phyloP scores from a whole-genome alignment of 202 grass and related monocot species.

The Alloteropsis angusta region DNA sequence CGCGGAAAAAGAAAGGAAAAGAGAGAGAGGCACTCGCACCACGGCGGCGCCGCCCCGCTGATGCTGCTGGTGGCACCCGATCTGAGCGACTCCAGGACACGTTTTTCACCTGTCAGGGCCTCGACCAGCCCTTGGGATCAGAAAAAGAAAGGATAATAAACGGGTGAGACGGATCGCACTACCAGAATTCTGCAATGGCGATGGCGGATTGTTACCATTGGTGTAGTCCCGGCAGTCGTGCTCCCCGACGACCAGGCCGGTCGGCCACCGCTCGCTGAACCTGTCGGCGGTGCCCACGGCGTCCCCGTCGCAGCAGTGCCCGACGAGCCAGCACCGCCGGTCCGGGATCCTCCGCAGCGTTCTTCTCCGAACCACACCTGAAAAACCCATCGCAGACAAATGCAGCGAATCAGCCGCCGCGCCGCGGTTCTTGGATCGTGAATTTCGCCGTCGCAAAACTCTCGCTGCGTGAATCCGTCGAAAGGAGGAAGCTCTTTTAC shows the following conservation, averaged over 20 bases:
- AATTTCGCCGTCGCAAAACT: neutral
- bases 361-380: slow-evolving; percentile 65
- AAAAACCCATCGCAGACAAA: neutral
- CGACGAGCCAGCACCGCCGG: slow-evolving; percentile 68
- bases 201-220: slow-evolving; percentile 25
- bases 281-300: slow-evolving; percentile 35
- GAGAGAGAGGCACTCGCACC: neutral
- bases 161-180: neutral
- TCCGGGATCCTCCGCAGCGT: slow-evolving; percentile 42
- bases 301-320: slow-evolving; percentile 33
- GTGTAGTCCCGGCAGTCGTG: slow-evolving; percentile 80
- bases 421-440: neutral
- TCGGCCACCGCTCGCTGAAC: slow-evolving; percentile 70
- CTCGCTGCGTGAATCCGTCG: neutral
- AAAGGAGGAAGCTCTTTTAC: slow-evolving; percentile 1
- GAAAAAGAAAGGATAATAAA: neutral
- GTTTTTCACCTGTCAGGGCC: slow-evolving; percentile 66
- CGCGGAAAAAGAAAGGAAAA: neutral
- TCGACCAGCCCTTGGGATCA: slow-evolving; percentile 58
- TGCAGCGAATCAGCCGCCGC: neutral
- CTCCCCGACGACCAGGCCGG: slow-evolving; percentile 57
- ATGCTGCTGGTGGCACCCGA: neutral
- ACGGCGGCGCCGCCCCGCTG: slow-evolving; percentile 11
- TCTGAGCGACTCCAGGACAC: slow-evolving; percentile 45
- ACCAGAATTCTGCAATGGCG: neutral